Conservation (phyloP, 495 filamentous ascomycete genomes). For the Aspergillus affinis region DNA sequence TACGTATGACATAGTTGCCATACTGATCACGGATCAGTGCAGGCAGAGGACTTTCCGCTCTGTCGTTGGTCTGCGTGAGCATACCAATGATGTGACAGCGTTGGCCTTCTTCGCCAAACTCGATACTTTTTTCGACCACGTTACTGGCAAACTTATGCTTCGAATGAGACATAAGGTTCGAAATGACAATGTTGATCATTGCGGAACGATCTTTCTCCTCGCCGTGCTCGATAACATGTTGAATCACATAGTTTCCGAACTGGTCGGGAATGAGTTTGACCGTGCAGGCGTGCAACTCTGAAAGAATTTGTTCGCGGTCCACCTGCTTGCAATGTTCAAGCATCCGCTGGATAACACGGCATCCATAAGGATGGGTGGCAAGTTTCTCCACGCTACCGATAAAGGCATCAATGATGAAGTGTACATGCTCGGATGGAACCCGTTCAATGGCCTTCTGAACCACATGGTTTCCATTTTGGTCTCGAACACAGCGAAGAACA, state of each 20-base stretch:
- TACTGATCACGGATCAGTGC: conserved; percentile 86
- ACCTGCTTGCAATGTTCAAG: conserved; percentile 78
- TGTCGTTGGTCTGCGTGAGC: conserved; percentile 58
- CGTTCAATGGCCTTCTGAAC: conserved; percentile 93
- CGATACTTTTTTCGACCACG: conserved; percentile 93
- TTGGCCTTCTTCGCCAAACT: conserved; percentile 67
- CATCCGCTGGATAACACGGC: conserved; percentile 91
- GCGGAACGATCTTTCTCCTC: conserved; percentile 68
- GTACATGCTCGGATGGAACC: conserved; percentile 76
- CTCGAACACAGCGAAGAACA: conserved; percentile 77
- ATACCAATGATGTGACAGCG: conserved; percentile 67
- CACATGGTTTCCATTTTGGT: conserved; percentile 96
- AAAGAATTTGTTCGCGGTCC: conserved; percentile 68
- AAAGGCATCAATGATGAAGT: conserved; percentile 87
- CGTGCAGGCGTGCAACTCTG: conserved; percentile 75
- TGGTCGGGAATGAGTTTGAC: conserved; percentile 77
- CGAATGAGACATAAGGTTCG: conserved; percentile 69
- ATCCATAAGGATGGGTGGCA: conserved; percentile 82
- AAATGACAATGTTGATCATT: conserved; percentile 72
- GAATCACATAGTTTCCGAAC: conserved; percentile 96
- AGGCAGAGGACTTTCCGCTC: conserved; percentile 66
- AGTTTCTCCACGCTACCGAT: conserved; percentile 74
- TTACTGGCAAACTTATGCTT: conserved; percentile 98
- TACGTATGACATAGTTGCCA: conserved; percentile 97
- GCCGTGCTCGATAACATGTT: conserved; percentile 88